Evolutionary conservation across 2,329 filamentous ascomycete genomes (phyloP).

Genomic region (Dichotomopilus funicola): DNA sequence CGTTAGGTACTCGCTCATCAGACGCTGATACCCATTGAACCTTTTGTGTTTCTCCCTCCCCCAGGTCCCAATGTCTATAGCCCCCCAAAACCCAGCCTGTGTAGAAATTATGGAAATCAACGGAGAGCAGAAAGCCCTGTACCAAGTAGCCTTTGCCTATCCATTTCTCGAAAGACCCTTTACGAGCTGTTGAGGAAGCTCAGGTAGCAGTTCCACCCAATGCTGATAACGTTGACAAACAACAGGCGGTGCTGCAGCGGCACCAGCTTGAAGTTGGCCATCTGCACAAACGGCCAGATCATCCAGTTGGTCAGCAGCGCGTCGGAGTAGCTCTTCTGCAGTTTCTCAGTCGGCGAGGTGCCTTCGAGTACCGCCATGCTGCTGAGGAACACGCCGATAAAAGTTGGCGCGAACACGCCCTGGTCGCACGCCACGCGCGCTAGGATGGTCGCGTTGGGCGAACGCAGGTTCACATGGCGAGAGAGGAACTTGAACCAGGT

Average conservation of each 20-base stretch:
- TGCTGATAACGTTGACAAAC: slow-evolving; percentile 75
- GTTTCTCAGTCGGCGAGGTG: slow-evolving; percentile 52
- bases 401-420: slow-evolving; percentile 72
- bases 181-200: slow-evolving; percentile 52
- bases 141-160: neutral
- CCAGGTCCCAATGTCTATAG: no score
- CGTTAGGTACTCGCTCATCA: no score
- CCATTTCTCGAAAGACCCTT: neutral
- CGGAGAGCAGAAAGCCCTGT: neutral
- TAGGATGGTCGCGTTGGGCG: slow-evolving; percentile 62
- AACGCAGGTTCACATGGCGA: slow-evolving; percentile 55
- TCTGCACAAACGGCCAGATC: slow-evolving; percentile 81
- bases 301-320: slow-evolving; percentile 79
- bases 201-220: slow-evolving; percentile 60
- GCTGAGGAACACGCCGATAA: slow-evolving; percentile 74
- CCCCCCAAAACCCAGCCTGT: no score
- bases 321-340: slow-evolving; percentile 61
- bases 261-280: slow-evolving; percentile 80
- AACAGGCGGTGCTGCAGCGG: slow-evolving; percentile 77
- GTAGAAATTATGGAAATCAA: no score
- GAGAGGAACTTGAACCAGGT: slow-evolving; percentile 81
- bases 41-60: no score
- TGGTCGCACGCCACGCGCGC: slow-evolving; percentile 79
- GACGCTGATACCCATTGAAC: no score
- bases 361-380: slow-evolving; percentile 83